Base-by-base conservation (phyloP, 331 rosid genomes). In the Pyracantha coccinea region DNA sequence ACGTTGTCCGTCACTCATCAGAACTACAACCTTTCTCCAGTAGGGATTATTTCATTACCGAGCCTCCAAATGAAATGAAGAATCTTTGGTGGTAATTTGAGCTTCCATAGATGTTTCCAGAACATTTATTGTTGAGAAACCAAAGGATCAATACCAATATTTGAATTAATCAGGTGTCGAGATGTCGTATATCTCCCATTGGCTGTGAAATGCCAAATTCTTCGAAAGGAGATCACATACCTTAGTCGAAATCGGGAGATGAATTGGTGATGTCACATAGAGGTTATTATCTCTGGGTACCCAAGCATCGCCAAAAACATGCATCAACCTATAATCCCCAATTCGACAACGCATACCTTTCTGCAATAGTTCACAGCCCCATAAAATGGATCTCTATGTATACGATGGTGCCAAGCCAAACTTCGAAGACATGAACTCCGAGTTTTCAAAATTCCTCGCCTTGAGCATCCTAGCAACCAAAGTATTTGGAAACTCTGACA, bases 391-490 rank as follows among this genome's bases (percentile, higher is more conserved):
- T 53, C 21, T 17, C 23, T 23, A 53, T 6, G 12, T 53, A 19
- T 16, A 53, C 0, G 5, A 19, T 3, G 58, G 58, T 6, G 2
- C 0, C 12, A 2, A 19, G 4, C 58, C 58, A 1, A 16, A 6
- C 58, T 7, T 0, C 0, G 1, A 3, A 6, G 1, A 7, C 9
- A 53, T 17, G 10, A 53, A 53, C 4, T 53, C 2, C 0, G 5
- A 53, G 10, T 19, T 17, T 53, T 17, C 21, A 53, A 19, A 19
- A 7, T 19, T 2, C 11, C 23, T 17, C 4, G 0, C 23, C 23
- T 19, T 53, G 4, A 53, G 21, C 58, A 53, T 53, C 8, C 58
- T 17, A 2, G 23, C 23, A 7, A 19, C 21, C 23, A 7, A 8
- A 1, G 23, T 16, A 19, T 17, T 17, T 53, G 12, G 58, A 8